Evolutionary conservation across 805 yeast species (phyloP), one percentile per base, ranked within the genome.

Genomic region (Starmerella sirachaensis): DNA sequence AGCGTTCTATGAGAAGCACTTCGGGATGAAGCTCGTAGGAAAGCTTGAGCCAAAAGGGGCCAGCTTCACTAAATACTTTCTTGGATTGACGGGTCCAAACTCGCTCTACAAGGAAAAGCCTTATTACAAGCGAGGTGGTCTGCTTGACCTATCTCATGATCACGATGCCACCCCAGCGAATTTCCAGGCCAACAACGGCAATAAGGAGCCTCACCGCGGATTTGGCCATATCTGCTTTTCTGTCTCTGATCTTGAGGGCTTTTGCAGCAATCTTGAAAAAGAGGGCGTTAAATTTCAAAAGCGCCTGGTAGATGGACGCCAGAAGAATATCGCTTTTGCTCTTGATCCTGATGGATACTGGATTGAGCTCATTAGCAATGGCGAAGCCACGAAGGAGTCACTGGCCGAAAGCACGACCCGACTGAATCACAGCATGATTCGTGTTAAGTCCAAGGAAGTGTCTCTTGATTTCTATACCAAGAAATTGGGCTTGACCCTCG

Each of bases 331-430:
- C 63, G 97, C 97, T 0, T 91, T 88, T 60, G 93, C 78, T 6
- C 70, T 86, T 50, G 98, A 91, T 54, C 96, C 97, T 6, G 88
- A 88, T 61, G 91, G 91, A 51, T 91, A 91, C 64, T 88, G 98
- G 98, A 72, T 88, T 52, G 98, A 88, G 66, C 63, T 88, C 53
- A 72, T 88, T 49, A 75, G 74, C 53, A 76, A 72, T 50, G 39
- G 28, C 19, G 24, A 32, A 14, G 53, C 56, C 41, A 52, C 54
- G 33, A 25, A 38, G 9, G 49, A 42, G 19, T 18, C 24, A 9
- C 18, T 17, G n/a, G 37, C 18, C 2, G 35, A 33, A n/a, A 26
- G 31, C 29, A 59, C 67, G 13, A 68, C 69, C 55, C 64, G 69
- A 45, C 71, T 88, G 60, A 86, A 88, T 63, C 96, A 88, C 61